Evolutionary conservation across 192 early-diverging fungal genomes (phyloP), one percentile per base, ranked within the genome.

Genomic region (Funneliformis mosseae): DNA sequence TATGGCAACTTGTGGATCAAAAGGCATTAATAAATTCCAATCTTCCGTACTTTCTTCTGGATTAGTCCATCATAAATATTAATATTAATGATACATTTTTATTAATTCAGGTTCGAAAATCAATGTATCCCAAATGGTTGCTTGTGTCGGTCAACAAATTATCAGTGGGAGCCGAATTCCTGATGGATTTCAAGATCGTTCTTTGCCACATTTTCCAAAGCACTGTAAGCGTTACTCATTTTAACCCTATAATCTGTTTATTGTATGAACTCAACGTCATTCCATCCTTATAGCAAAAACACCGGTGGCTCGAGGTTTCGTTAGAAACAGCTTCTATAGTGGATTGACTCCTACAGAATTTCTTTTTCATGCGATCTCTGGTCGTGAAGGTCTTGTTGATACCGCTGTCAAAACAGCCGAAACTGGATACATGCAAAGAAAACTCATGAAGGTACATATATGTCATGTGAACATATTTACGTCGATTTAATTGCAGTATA

Each of bases 401-500:
- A 99, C 98, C 8, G 98, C 98, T 66, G 98, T 99, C 83, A 99
- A 99, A 82, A 99, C 98, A 68, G 98, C 98, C 28, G 98, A 99
- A 88, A 99, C 98, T 6, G 98, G 98, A 62, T 98, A 98, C 84
- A 98, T 98, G 97, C 94, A 95, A 84, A 90, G 97, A 67, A 95
- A 96, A 84, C 87, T 99, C 48, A 96, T 97, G 93, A 98, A 98
- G 85, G 90, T 89, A 72, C 33, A 18, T 43, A 64, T 46, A 23
- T 64, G n/a, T 39, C 33, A 28, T 23, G 8, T 64, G 43, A 11
- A 21, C 16, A 66, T 70, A 33, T 16, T 50, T 62, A 5, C 60
- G 27, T 28, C 42, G 2, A 18, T 21, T 61, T 41, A 76, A 18
- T 61, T 8, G 5, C 28, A 50, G 16, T 48, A 48, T 28, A 75